A percentile compares a stretch with the other conserved stretches of the same genome.
phyloP scores from a whole-genome alignment of 2,329 filamentous ascomycete species.

The Thielaviopsis euricoi region DNA sequence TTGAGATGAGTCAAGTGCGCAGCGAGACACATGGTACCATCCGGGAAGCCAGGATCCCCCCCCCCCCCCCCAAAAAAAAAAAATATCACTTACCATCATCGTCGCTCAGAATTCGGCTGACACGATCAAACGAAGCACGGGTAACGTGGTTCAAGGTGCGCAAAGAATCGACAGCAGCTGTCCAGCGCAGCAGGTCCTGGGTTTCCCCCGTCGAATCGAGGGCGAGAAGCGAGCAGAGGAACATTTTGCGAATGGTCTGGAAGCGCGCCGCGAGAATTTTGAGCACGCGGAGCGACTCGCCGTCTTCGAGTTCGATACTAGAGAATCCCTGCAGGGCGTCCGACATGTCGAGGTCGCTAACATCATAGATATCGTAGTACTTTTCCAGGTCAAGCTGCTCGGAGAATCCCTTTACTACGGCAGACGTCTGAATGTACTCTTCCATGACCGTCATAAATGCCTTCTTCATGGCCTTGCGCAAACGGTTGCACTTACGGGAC shows the following conservation, averaged over 20 bases:
- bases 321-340: slow-evolving; percentile 51
- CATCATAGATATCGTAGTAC: slow-evolving; percentile 80
- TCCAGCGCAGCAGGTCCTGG: slow-evolving; percentile 64
- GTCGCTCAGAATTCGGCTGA: slow-evolving; percentile 57
- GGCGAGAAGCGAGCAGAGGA: slow-evolving; percentile 77
- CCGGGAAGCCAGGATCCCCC: too few species aligned
- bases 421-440: slow-evolving; percentile 54
- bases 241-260: slow-evolving; percentile 64
- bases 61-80: too few species aligned
- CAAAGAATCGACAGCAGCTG: slow-evolving; percentile 59
- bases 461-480: slow-evolving; percentile 59
- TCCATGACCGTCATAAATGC: slow-evolving; percentile 55
- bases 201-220: slow-evolving; percentile 68
- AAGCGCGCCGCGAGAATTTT: slow-evolving; percentile 71
- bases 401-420: slow-evolving; percentile 53
- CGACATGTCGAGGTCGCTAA: slow-evolving; percentile 54
- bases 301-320: slow-evolving; percentile 51
- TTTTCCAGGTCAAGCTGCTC: slow-evolving; percentile 73
- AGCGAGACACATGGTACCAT: too few species aligned
- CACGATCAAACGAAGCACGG: slow-evolving; percentile 42
- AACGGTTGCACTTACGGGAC: slow-evolving; percentile 58
- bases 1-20: too few species aligned
- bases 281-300: slow-evolving; percentile 60
- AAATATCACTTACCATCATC: slow-evolving; percentile 50
- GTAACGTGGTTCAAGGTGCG: slow-evolving; percentile 46